Evolutionary conservation across 306 rosid species (phyloP), one percentile per base, ranked within the genome.

Genomic region (Cotoneaster glaucophyllus): DNA sequence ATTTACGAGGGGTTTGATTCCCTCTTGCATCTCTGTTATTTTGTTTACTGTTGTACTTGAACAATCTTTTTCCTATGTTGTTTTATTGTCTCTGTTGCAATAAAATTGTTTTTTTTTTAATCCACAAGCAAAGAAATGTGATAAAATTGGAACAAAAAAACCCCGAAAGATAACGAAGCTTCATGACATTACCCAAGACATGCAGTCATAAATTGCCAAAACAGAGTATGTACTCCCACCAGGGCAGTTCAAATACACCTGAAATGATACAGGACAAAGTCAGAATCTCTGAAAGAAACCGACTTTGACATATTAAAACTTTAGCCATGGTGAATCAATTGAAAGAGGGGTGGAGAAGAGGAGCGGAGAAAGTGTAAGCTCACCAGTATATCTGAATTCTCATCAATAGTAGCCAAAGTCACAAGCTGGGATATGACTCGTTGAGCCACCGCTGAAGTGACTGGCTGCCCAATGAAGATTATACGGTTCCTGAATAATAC

Each of bases 381-480:
- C 73, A 95, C 97, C 96, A 90, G 84, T 80, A 92, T 95, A 83
- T 95, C 97, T 56, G 99, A 77, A 70, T 92, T 53, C 78, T 84
- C 82, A 81, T 95, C 97, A 64, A 92, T 74, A 53, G 98, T 78
- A 79, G 98, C 98, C 54, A 95, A 85, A 71, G 98, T 95, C 67
- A 95, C 93, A 74, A 95, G 97, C 86, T 95, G 97, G 0, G 98
- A 92, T 75, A 95, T 92, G 77, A 95, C 98, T 86, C 92, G 88
- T 73, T 95, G 97, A 73, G 98, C 98, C 85, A 95, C 97, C 62
- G 80, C 78, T 19, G 93, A 78, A 79, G 88, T 92, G 78, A 95
- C 69, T 65, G 97, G 97, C 83, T 95, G 98, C 50, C 98, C 97
- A 68, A 95, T 81, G 88, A 95, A 92, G 83, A 95, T 95, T 77